Evolutionary conservation across 2,329 filamentous ascomycete species (phyloP), one percentile per base, ranked within the genome.

Genomic region (Aaosphaeria pasadenensis): DNA sequence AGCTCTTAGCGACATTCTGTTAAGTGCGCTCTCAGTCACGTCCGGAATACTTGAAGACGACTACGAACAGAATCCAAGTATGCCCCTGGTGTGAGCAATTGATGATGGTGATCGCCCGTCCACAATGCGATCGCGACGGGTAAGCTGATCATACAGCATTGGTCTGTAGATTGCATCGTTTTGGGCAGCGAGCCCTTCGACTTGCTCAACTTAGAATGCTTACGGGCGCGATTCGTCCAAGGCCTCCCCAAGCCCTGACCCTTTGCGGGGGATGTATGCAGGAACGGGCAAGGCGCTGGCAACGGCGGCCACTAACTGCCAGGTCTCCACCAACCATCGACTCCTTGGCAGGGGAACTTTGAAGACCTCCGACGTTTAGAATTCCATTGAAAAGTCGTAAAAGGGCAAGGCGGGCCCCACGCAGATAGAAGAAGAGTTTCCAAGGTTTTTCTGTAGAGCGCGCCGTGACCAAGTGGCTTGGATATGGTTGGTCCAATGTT

Each of bases 291-390:
- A 58, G 46, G 57, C 59, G 56, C 50, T 48, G 46, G 39, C 45
- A 47, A 48, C 54, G 46, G 49, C 39, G 46, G 50, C 44, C 46
- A 43, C 43, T 32, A 51, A 38, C 45, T 51, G 53, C 53, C 55
- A 45, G 41, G 17, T 24, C 17, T 24, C 17, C 17, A 24, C 17
- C 17, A 3, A 24, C 40, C 31, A 30, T 11, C 7, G 2, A 38
- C 42, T 28, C 29, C 65, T 69, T 69, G 63, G 64, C 65, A 69
- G 64, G 65, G 59, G 60, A 58, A 36, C 17, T 24, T 24, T 24
- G 17, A 24, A 24, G 17, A 24, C 17, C 17, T 24, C 17, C 17
- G 17, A 24, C 17, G 17, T 24, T 24, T 24, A 24, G 17, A 24
- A 24, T 24, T 24, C 17, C 17, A 24, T 24, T 24, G 17, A 24